Evolutionary conservation across 23 red algal genomes (phyloP).

Genomic region (Agarophyton chilense): DNA sequence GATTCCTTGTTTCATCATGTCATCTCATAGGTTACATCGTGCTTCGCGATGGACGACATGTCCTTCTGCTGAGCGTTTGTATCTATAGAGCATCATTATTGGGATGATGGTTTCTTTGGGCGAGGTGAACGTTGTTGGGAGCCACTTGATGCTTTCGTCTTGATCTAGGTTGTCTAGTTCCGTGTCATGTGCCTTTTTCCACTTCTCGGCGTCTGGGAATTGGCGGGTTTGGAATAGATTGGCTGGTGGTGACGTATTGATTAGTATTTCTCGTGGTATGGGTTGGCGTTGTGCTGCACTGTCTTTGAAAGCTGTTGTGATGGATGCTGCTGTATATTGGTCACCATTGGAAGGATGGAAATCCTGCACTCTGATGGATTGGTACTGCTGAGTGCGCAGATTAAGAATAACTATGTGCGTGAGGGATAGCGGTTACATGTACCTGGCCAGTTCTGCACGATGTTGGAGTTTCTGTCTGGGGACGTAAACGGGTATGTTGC

Average conservation of each 20-base stretch:
- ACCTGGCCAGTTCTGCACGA: no score
- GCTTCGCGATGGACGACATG: slow-evolving; percentile 4
- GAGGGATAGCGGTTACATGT: no score
- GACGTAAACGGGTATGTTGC: no score
- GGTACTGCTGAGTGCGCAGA: no score
- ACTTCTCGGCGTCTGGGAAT: background rate
- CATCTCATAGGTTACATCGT: slow-evolving; percentile 31
- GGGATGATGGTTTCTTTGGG: background rate
- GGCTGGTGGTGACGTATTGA: background rate
- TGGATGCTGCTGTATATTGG: no score
- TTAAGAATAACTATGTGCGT: no score
- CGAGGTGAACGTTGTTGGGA: background rate
- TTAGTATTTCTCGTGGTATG: background rate
- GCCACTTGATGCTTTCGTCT: background rate
- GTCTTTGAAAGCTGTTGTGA: no score
- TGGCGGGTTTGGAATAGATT: background rate
- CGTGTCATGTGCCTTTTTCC: background rate
- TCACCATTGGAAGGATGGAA: no score
- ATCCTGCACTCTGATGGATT: no score
- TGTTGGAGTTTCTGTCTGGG: no score
- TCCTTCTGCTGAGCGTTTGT: background rate
- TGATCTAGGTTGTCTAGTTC: background rate
- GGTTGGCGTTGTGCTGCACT: no score
- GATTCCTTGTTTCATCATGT: slow-evolving; percentile 34
- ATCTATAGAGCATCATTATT: no score